Conservation (phyloP, 176 grass and related monocot genomes). For the Ensete ventricosum region DNA sequence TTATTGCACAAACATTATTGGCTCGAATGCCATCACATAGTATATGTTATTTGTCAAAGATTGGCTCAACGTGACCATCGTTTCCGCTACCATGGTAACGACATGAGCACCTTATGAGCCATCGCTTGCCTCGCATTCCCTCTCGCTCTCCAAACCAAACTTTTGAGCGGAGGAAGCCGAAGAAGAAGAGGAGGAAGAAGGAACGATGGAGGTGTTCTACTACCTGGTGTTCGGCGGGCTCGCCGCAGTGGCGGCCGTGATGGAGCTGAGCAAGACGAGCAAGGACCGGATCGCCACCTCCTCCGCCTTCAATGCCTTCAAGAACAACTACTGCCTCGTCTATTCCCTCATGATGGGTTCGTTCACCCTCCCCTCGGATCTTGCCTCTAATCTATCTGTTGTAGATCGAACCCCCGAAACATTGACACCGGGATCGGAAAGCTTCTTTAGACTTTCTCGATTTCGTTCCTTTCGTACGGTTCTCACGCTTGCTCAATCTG, state of each 20-base stretch:
- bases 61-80: too few species aligned
- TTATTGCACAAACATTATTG: too few species aligned
- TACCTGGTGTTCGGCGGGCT: slow-evolving; percentile 65
- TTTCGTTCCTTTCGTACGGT: too few species aligned
- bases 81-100: too few species aligned
- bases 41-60: too few species aligned
- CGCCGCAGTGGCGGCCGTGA: slow-evolving; percentile 32
- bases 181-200: not conserved
- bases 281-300: slow-evolving; percentile 1
- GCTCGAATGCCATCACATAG: too few species aligned
- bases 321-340: slow-evolving; percentile 1
- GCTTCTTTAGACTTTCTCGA: not conserved
- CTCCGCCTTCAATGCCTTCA: not conserved
- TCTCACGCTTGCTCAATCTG: too few species aligned
- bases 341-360: slow-evolving; percentile 29
- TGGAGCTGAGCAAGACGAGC: slow-evolving; percentile 9
- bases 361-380: not conserved
- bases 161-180: not conserved
- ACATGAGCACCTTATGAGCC: too few species aligned
- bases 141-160: too few species aligned
- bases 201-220: slow-evolving; percentile 80
- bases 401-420: not conserved
- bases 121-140: too few species aligned
- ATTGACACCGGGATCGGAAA: not conserved
- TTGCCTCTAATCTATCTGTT: not conserved